Conservation (phyloP, 148 eudicot genomes). For the Beta vulgaris region DNA sequence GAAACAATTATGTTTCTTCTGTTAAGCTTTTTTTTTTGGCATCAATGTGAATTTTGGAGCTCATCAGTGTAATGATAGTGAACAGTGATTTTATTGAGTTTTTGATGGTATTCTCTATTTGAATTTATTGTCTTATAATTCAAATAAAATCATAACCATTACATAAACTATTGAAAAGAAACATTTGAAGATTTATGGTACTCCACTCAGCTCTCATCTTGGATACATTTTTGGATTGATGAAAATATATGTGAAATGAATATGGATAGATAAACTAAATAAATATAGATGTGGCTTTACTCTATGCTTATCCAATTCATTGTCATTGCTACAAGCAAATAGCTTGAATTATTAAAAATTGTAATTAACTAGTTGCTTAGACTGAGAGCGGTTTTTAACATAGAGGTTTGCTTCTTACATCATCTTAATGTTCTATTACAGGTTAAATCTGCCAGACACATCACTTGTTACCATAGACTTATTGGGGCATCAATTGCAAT, state of each 20-base stretch:
- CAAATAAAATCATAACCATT: not conserved
- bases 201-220: not conserved
- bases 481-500: constrained; percentile 73
- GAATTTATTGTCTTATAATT: not conserved
- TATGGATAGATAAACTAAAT: not conserved
- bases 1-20: no score
- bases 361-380: not conserved
- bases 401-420: constrained; percentile 1
- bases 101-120: not conserved
- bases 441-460: constrained; percentile 81
- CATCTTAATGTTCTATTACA: constrained; percentile 22
- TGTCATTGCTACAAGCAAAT: not conserved
- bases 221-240: no score
- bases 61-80: not conserved
- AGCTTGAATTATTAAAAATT: not conserved
- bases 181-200: not conserved
- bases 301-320: not conserved
- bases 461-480: constrained; percentile 66
- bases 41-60: not conserved
- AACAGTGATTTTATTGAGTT: not conserved
- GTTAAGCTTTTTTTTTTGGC: not conserved
- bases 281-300: not conserved
- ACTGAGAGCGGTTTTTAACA: not conserved
- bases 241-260: no score
- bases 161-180: not conserved